A percentile compares a stretch with the other conserved stretches of the same genome.
phyloP scores from a whole-genome alignment of 805 yeast genomes.

The Komagataella ulmi region DNA sequence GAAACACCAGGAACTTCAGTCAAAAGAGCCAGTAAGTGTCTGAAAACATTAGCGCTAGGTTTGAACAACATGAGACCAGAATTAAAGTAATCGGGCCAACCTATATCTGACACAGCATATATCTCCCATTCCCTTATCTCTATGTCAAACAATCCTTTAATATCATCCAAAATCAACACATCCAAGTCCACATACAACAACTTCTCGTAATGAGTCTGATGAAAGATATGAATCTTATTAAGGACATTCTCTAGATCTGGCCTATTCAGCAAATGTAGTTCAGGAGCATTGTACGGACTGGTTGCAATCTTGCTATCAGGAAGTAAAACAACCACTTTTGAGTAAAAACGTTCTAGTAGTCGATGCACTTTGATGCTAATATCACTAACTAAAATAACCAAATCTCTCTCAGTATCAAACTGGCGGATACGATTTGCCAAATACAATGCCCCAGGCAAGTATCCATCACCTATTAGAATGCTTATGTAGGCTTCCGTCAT shows the following conservation, averaged over 20 bases:
- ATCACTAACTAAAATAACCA: slow-evolving; percentile 2
- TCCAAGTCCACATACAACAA: slow-evolving; percentile 57
- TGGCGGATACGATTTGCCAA: neutral
- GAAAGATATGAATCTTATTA: slow-evolving; percentile 48
- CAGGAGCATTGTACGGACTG: neutral
- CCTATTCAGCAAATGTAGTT: slow-evolving; percentile 8
- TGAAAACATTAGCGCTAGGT: slow-evolving; percentile 33
- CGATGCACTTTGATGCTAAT: slow-evolving; percentile 8
- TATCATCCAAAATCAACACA: slow-evolving; percentile 30
- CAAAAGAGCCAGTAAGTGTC: slow-evolving; percentile 20
- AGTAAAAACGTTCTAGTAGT: neutral
- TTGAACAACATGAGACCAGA: slow-evolving; percentile 57
- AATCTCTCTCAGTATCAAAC: neutral
- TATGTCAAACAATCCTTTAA: slow-evolving; percentile 15
- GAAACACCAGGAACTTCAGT: slow-evolving; percentile 18
- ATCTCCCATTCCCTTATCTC: slow-evolving; percentile 14
- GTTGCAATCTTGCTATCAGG: slow-evolving; percentile 4
- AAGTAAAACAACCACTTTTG: slow-evolving; percentile 11
- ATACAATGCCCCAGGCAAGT: slow-evolving; percentile 22
- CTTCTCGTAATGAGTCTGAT: slow-evolving; percentile 23
- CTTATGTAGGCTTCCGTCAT: slow-evolving; percentile 14
- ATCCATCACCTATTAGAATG: slow-evolving; percentile 18
- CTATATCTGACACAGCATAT: slow-evolving; percentile 65
- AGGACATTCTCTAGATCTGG: slow-evolving; percentile 22
- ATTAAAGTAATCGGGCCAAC: slow-evolving; percentile 87